Conservation (phyloP, 768 basidiomycete genomes). For the Cantharellus cinnabarinus region DNA sequence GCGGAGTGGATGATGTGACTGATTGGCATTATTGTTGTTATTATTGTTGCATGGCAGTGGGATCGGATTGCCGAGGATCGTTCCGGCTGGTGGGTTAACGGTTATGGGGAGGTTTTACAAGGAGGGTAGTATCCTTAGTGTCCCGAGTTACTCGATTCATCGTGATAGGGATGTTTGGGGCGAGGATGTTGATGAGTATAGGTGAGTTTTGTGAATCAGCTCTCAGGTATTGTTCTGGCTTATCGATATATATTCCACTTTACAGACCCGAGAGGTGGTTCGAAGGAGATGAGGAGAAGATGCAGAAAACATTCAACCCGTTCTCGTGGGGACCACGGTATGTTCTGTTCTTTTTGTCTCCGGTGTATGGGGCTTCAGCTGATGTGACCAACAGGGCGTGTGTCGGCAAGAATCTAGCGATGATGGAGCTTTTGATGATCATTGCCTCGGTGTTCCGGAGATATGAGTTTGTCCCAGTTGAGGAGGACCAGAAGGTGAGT, state of each 20-base stretch:
- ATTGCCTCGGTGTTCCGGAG: conserved; percentile 58
- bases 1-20: background rate
- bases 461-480: conserved; percentile 53
- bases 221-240: background rate
- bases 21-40: background rate
- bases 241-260: background rate
- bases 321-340: conserved; percentile 61
- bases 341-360: background rate
- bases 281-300: conserved; percentile 12
- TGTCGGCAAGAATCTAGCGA: conserved; percentile 67
- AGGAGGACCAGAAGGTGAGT: conserved; percentile 35
- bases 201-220: background rate
- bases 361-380: background rate
- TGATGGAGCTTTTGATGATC: conserved; percentile 61
- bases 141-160: conserved; percentile 72
- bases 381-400: conserved; percentile 25
- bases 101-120: conserved; percentile 37
- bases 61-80: conserved; percentile 67
- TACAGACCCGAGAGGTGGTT: conserved; percentile 39
- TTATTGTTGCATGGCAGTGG: conserved; percentile 14
- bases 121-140: conserved; percentile 55
- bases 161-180: conserved; percentile 59
- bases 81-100: conserved; percentile 50
- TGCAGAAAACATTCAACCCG: conserved; percentile 63
- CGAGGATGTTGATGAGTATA: conserved; percentile 34